A percentile compares a stretch with the other conserved stretches of the same genome.
phyloP scores from a whole-genome alignment of 129 eudicot species.

The Artemisia argyi region DNA sequence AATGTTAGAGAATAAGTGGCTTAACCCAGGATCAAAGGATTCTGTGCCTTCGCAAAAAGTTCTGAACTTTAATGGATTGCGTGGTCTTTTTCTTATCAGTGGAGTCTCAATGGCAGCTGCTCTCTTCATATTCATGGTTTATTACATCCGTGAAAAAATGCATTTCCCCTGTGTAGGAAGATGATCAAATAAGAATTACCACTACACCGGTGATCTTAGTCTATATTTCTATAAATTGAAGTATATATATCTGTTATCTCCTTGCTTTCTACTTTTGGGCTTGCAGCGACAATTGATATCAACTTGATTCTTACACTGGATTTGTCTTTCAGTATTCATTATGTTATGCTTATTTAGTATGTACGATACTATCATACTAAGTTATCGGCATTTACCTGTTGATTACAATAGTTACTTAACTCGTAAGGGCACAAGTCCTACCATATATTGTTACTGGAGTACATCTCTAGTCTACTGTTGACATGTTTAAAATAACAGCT shows the following conservation, averaged over 20 bases:
- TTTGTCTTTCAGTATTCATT: too few species aligned
- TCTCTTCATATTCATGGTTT: slow-evolving; percentile 1
- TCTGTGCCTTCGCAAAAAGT: neutral
- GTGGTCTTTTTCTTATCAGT: slow-evolving; percentile 20
- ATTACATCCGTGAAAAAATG: neutral
- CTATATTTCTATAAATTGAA: neutral
- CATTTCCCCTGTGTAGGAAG: neutral
- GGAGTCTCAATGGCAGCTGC: slow-evolving; percentile 22
- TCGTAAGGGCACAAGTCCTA: too few species aligned
- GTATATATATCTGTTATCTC: neutral
- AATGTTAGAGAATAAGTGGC: slow-evolving; percentile 38
- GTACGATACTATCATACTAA: too few species aligned
- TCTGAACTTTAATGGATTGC: slow-evolving; percentile 6
- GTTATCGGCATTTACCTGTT: too few species aligned
- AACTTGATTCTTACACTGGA: too few species aligned
- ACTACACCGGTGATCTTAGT: neutral
- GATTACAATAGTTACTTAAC: too few species aligned
- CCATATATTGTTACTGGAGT: too few species aligned
- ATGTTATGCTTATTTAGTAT: too few species aligned
- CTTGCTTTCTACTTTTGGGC: neutral
- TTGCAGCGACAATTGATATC: neutral
- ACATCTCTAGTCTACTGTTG: too few species aligned
- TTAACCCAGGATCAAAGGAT: slow-evolving; percentile 8
- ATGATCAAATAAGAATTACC: neutral
- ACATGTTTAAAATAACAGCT: too few species aligned